Evolutionary conservation across 345 rosid genomes (phyloP).

Genomic region (Cardamine resedifolia): DNA sequence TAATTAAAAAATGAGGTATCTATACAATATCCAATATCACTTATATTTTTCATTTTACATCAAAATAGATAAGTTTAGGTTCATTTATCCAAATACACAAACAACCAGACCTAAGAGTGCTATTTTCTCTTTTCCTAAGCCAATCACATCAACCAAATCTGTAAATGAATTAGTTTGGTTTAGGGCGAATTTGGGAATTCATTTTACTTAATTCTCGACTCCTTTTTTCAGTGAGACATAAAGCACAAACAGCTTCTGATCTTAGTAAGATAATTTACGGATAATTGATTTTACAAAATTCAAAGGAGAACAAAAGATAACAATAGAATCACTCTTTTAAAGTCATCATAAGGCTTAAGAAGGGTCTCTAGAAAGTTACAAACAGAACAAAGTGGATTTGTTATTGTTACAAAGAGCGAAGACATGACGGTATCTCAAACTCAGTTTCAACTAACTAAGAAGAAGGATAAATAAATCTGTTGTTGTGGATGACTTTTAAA

Average conservation of each 20-base stretch:
- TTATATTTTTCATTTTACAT: neutral
- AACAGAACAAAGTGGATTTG: neutral
- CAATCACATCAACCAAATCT: neutral
- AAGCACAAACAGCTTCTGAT: neutral
- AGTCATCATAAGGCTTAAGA: neutral
- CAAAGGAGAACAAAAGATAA: neutral
- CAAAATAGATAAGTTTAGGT: too few relatives aligned
- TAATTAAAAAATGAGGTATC: too few relatives aligned
- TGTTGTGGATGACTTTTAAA: constrained; percentile 10
- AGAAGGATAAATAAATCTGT: neutral
- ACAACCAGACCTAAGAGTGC: neutral
- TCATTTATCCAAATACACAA: neutral
- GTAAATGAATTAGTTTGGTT: neutral
- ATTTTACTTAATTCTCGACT: too few relatives aligned
- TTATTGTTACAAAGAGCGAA: neutral
- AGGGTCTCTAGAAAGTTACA: neutral
- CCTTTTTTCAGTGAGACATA: neutral
- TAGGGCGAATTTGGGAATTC: neutral
- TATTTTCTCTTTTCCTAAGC: neutral
- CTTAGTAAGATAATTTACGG: neutral
- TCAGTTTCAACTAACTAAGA: constrained; percentile 23
- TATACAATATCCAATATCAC: too few relatives aligned
- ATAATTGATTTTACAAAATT: neutral
- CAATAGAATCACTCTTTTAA: neutral
- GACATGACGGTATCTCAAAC: neutral